Base-by-base conservation (phyloP, 257 asterid species). In the Voacanga thouarsii region DNA sequence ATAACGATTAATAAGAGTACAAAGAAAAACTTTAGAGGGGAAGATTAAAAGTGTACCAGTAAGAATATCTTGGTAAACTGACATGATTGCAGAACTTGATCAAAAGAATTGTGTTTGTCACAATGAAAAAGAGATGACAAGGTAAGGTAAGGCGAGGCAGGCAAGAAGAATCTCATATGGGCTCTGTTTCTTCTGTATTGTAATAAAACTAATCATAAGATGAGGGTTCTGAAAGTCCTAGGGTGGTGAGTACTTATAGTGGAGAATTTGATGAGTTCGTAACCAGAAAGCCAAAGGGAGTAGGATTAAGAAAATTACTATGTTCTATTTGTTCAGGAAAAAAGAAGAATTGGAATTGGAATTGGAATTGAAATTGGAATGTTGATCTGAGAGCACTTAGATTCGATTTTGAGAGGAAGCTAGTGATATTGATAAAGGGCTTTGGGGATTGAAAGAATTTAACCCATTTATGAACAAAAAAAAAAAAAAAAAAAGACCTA, bases 31-130 rank as follows among this genome's bases (percentile, higher is more conserved):
- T 53, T 53, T 16, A 53, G 55, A 16, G 16, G 11, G 10, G 3
- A 10, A 49, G 3, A 2, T 2, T 15, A 53, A 18, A 53, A 33
- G 18, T 1, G 0, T 77, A 83, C 88, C 88, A 26, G 86, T 76
- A 6, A 89, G 79, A 79, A 89, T 86, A 85, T 89, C 91, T 71
- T 87, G 91, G 43, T 89, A 87, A 55, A 89, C 89, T 89, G 84
- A 82, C 91, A 85, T 85, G 80, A 75, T 82, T 81, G 82, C 66
- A 74, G 79, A 55, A 28, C 50, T 63, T 44, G 30, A 43, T 33
- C 33, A 21, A 6, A n/a, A 51, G n/a, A 19, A 19, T 16, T 67
- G 66, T 18, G 66, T 19, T 47, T 0, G 14, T 18, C 4, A 64
- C 41, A 24, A 9, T 24, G 12, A 24, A 4, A 24, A 6, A 61